These are phyloP conservation scores for Pestalotiopsis sp. DNA, from an alignment of 2,329 filamentous ascomycete genomes.

Conservation along the genomic window DNA sequence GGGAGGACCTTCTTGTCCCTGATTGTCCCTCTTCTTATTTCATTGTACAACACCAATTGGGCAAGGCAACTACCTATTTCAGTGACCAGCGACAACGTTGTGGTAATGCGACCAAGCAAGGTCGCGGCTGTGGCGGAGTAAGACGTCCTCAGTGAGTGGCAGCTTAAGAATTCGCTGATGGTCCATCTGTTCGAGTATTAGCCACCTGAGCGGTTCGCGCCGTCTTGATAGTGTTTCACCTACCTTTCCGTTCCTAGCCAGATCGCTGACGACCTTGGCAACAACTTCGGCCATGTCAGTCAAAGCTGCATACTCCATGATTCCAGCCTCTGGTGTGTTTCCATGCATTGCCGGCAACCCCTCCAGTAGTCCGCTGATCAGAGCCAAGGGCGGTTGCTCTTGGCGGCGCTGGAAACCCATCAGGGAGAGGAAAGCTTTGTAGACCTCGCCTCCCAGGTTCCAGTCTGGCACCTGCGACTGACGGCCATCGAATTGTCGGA, in stretches of 20 bases:
- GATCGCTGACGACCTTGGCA: slow-evolving; percentile 31
- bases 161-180: slow-evolving; percentile 32
- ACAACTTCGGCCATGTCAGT: slow-evolving; percentile 37
- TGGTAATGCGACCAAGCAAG: slow-evolving; percentile 35
- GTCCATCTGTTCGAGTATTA: slow-evolving; percentile 27
- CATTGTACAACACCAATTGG: not conserved
- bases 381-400: slow-evolving; percentile 41
- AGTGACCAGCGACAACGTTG: slow-evolving; percentile 29
- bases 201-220: not conserved
- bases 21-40: not conserved
- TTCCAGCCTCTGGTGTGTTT: slow-evolving; percentile 33
- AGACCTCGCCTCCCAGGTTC: slow-evolving; percentile 80
- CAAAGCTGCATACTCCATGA: slow-evolving; percentile 34
- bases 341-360: slow-evolving; percentile 59
- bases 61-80: not conserved
- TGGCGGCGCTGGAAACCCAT: slow-evolving; percentile 41
- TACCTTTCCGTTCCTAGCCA: slow-evolving; percentile 33
- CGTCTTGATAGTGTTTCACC: slow-evolving; percentile 9
- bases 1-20: not conserved
- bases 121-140: slow-evolving; percentile 34
- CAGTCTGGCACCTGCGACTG: slow-evolving; percentile 69
- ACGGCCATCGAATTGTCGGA: slow-evolving; percentile 71
- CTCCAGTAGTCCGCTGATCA: slow-evolving; percentile 59
- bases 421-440: slow-evolving; percentile 62
- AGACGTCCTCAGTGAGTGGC: slow-evolving; percentile 34